These are phyloP conservation scores for Thalassiosira hispida DNA, from an alignment of 352 stramenopile species.

Conservation along the genomic window DNA sequence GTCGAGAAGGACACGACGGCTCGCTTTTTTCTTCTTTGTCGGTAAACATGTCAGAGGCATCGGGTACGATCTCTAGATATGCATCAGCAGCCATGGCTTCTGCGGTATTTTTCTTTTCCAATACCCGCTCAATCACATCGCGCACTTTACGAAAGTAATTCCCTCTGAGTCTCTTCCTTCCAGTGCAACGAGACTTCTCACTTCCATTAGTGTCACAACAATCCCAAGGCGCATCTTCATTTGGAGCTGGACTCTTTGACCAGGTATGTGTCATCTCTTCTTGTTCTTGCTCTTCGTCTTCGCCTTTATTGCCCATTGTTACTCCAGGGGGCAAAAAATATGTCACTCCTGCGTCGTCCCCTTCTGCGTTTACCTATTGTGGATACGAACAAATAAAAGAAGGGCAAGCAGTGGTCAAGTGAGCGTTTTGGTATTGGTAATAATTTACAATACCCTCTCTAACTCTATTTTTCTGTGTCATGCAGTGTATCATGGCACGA, in stretches of 20 bases:
- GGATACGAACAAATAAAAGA: not conserved
- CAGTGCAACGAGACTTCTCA: constrained; percentile 25
- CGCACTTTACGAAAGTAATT: constrained; percentile 48
- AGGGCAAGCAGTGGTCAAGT: not conserved
- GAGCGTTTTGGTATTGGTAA: too few relatives aligned
- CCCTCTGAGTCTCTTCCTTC: not conserved
- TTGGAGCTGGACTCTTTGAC: not conserved
- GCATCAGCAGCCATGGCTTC: constrained; percentile 54
- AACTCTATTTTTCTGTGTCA: too few relatives aligned
- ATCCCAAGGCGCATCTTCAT: constrained; percentile 20
- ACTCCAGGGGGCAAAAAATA: constrained; percentile 50
- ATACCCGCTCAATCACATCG: constrained; percentile 53
- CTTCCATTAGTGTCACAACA: constrained; percentile 44
- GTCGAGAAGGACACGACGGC: not conserved
- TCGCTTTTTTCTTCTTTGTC: constrained; percentile 13
- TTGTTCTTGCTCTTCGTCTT: constrained; percentile 5
- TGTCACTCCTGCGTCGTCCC: constrained; percentile 38
- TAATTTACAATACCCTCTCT: too few relatives aligned
- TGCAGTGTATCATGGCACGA: too few relatives aligned
- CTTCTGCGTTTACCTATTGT: constrained; percentile 37
- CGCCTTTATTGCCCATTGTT: constrained; percentile 5
- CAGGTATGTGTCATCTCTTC: not conserved
- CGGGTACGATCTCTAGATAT: constrained; percentile 32
- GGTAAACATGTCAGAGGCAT: constrained; percentile 25
- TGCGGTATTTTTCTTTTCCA: constrained; percentile 41